Base-by-base conservation (phyloP, 805 yeast species). In the Lachancea lanzarotensis region DNA sequence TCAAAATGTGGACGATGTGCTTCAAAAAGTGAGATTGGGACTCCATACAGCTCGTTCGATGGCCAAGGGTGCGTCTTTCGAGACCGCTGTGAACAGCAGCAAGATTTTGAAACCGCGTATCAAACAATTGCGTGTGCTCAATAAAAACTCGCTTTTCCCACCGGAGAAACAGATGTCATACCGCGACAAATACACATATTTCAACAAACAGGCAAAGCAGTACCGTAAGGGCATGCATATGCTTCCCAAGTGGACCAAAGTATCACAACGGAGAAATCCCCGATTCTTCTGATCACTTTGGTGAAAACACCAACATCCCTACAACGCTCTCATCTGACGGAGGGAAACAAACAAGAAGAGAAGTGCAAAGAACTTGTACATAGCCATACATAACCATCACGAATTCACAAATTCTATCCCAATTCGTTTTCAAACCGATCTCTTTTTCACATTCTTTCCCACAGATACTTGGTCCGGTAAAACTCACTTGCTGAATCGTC, bases 241-340 rank as follows among this genome's bases (percentile, higher is more conserved):
- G 64, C 84, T 83, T 35, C 96, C 96, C 17, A 86, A 89, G 62
- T 89, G 96, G 95, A 89, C 97, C 44, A 88, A 82, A 69, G 63
- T 79, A 50, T 78, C 95, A 8, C 75, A 82, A 65, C 81, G 96
- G 70, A 79, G 76, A 47, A 84, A 85, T 59, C 96, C 96, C 37
- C 74, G 74, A 48, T 74, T 81, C 60, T 82, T 76, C 63, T 85
- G 69, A 60, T 29, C 17, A 3, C 7, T 11, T 29, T 12, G 13
- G 13, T 6, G 25, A 8, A 22, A 6, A 6, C 29, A 15, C 15
- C 11, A 9, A 13, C 15, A 15, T 9, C 20, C 38, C n/a, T n/a
- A 18, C 13, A 18, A 20, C 25, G 25, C 25, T n/a, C 13, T 25
- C 35, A 9, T 19, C 35, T 16, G 17, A n/a, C n/a, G n/a, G n/a